Percentiles rank a stretch among this genome's conserved stretches.
phyloP scores from a whole-genome alignment of 2,329 filamentous ascomycete species.

The Colletotrichum coccodes region DNA sequence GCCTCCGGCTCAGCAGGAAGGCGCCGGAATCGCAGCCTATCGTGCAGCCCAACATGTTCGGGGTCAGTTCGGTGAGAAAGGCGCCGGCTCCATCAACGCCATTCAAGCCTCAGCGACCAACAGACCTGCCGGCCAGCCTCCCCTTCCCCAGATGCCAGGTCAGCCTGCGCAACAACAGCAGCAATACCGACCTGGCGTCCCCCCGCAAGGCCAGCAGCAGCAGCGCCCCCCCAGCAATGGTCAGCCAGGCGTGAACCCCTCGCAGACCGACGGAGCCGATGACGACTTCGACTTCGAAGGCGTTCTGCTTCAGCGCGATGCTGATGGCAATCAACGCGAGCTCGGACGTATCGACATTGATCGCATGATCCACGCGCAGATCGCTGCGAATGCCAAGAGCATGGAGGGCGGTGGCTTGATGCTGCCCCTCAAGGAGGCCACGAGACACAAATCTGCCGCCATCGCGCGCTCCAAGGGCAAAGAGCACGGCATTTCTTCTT shows the following conservation, averaged over 20 bases:
- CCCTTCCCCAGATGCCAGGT: constrained; percentile 41
- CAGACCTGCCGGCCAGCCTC: constrained; percentile 40
- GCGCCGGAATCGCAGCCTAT: constrained; percentile 55
- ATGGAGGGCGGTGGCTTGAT: constrained; percentile 83
- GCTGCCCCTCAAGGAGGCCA: constrained; percentile 72
- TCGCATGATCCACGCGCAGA: constrained; percentile 73
- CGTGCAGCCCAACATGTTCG: constrained; percentile 68
- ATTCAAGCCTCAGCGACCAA: constrained; percentile 57
- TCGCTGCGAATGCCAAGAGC: constrained; percentile 71
- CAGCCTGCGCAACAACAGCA: constrained; percentile 37
- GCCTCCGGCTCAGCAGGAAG: constrained; percentile 39
- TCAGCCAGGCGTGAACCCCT: constrained; percentile 38
- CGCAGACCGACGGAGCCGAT: constrained; percentile 78
- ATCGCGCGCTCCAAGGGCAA: constrained; percentile 33
- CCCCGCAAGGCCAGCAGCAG: constrained; percentile 43
- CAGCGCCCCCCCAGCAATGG: constrained; percentile 34
- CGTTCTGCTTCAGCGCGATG: constrained; percentile 67
- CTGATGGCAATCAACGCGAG: constrained; percentile 63
- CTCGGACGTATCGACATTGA: constrained; percentile 74
- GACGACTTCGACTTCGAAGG: constrained; percentile 68
- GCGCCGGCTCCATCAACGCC: constrained; percentile 74
- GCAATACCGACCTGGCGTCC: constrained; percentile 17
- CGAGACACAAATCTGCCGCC: constrained; percentile 44
- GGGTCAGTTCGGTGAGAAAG: constrained; percentile 69
- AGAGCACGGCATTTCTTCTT: constrained; percentile 54